Conservation (phyloP, 345 rosid genomes). For the Hypericum perforatum region DNA sequence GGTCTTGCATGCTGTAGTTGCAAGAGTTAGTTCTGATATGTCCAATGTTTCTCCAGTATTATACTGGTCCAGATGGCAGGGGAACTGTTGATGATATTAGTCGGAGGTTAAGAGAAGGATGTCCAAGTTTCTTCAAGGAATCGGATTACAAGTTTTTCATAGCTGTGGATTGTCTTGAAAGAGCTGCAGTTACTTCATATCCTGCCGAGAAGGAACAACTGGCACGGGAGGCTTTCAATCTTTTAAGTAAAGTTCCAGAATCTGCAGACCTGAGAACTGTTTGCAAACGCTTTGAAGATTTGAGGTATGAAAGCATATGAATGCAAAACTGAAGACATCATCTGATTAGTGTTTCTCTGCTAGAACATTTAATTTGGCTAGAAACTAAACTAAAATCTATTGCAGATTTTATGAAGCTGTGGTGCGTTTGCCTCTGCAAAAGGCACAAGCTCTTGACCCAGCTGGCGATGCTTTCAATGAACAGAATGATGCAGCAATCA, state of each 20-base stretch:
- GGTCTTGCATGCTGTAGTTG: no score
- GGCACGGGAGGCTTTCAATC: conserved; percentile 79
- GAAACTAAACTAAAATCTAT: conserved; percentile 11
- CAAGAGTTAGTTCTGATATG: background rate
- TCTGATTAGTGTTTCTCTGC: background rate
- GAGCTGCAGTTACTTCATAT: conserved; percentile 61
- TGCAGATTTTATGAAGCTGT: conserved; percentile 98
- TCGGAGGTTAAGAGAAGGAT: conserved; percentile 71
- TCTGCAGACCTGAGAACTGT: conserved; percentile 88
- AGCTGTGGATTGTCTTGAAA: conserved; percentile 94
- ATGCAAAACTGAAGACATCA: conserved; percentile 12
- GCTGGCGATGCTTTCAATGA: conserved; percentile 90
- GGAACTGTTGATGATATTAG: conserved; percentile 95
- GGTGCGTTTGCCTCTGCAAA: conserved; percentile 83
- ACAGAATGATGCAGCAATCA: conserved; percentile 64
- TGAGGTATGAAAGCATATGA: conserved; percentile 46
- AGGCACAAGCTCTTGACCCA: conserved; percentile 88
- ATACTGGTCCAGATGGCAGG: conserved; percentile 96
- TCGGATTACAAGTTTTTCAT: conserved; percentile 92
- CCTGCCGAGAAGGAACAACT: conserved; percentile 71
- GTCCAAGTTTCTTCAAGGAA: conserved; percentile 95
- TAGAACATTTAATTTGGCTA: conserved; percentile 1
- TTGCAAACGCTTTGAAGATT: conserved; percentile 93
- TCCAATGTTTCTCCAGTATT: conserved; percentile 46
- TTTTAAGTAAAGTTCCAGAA: conserved; percentile 83